Evolutionary conservation across 768 basidiomycete species (phyloP).

Genomic region (Mycena capillaripes): DNA sequence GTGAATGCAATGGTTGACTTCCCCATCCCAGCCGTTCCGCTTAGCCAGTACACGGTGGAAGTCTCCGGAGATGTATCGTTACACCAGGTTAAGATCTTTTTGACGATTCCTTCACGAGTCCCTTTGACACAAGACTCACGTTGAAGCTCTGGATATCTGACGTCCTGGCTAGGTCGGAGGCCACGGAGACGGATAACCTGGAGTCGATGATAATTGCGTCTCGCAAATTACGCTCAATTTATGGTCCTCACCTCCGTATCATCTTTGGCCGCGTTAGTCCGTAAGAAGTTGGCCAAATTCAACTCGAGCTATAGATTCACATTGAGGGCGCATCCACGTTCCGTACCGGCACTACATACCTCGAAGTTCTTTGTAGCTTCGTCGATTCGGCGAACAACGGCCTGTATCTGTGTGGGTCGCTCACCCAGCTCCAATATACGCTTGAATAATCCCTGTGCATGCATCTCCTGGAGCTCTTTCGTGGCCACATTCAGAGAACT

Average conservation of each 20-base stretch:
- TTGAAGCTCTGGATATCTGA: neutral
- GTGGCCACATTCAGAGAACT: neutral
- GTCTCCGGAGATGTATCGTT: neutral
- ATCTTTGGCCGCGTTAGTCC: neutral
- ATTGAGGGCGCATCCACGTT: too few species aligned
- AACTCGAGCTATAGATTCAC: constrained; percentile 1
- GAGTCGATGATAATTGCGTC: neutral
- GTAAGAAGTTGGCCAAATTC: neutral
- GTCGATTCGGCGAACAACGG: neutral
- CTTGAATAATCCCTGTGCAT: neutral
- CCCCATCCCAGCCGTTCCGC: constrained; percentile 26
- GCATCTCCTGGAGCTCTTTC: neutral
- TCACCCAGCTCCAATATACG: neutral
- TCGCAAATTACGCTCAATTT: too few species aligned
- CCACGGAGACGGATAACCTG: neutral
- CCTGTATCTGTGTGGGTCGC: neutral
- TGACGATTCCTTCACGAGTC: neutral
- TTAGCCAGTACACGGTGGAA: constrained; percentile 42
- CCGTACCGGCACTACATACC: too few species aligned
- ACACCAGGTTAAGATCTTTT: neutral
- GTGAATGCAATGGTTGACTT: constrained; percentile 37
- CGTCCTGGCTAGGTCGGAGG: neutral
- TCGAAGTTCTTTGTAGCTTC: constrained; percentile 2
- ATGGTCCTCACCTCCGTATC: neutral
- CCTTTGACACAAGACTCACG: neutral